Base-by-base conservation (phyloP, 176 grass and related monocot genomes). In the Olyra latifolia region DNA sequence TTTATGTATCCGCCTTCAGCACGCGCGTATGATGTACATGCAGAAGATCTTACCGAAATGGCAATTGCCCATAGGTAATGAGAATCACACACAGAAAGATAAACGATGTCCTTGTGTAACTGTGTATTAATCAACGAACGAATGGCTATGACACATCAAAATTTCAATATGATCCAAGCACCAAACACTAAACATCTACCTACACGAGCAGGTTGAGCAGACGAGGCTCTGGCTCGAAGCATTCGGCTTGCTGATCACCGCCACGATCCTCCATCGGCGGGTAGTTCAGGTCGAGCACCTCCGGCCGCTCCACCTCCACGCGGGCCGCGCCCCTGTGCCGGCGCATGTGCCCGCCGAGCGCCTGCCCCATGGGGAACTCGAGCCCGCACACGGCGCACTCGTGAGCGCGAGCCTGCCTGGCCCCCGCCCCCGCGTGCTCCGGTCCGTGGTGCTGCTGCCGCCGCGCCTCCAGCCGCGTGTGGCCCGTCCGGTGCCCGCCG, bases 351-450 rank as follows among this genome's bases (percentile, higher is more conserved):
- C 92, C 92, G 15, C 92, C 92, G 2, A 94, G 84, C 49, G 89
- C 88, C 80, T 94, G 92, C 8, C 92, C 92, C 85, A 87, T 85
- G 64, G 86, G 11, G 83, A 94, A 94, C 86, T 89, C 89, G 72
- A 89, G 84, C 10, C 86, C 92, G 69, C 92, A 94, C 56, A 91
- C 80, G 53, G 66, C 56, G 72, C 89, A 89, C 88, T 78, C 80
- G 83, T 94, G 86, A 52, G 52, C 50, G 15, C 62, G 80, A 35
- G 73, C 66, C 81, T 75, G 53, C 32, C 28, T 43, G 53, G 22
- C 59, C 8, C 24, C 71, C 2, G 25, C 4, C 42, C 3, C 66
- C 8, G 68, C n/a, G 8, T 5, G n/a, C 3, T 39, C 25, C 16
- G 52, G 14, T 62, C 66, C 71, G 75, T 66, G 49, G 42, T 32